Percentiles rank a stretch among this genome's conserved stretches.
These are phyloP conservation scores for Patellaria atrata DNA, from an alignment of 495 filamentous ascomycete genomes.

Conservation along the genomic window DNA sequence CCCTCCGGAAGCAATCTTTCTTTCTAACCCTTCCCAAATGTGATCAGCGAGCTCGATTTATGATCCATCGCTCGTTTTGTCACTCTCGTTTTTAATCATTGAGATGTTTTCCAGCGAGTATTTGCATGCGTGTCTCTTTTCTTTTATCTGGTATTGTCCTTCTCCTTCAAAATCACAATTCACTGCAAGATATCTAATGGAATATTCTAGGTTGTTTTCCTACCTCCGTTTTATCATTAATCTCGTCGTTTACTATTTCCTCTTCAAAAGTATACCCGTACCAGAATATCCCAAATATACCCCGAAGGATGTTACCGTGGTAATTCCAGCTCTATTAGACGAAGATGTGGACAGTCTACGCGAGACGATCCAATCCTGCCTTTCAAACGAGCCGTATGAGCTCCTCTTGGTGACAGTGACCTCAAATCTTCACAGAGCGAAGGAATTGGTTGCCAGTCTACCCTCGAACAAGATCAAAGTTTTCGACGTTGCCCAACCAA, in stretches of 20 bases:
- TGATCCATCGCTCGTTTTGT: too few species aligned
- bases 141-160: slow-evolving; percentile 2
- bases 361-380: slow-evolving; percentile 45
- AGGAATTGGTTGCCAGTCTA: slow-evolving; percentile 26
- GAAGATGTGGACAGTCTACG: slow-evolving; percentile 44
- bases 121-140: slow-evolving; percentile 17
- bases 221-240: slow-evolving; percentile 55
- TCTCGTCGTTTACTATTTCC: slow-evolving; percentile 43
- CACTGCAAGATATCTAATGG: slow-evolving; percentile 5
- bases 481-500: slow-evolving; percentile 34
- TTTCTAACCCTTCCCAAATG: slow-evolving; percentile 18
- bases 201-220: slow-evolving; percentile 13
- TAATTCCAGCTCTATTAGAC: slow-evolving; percentile 57
- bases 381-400: slow-evolving; percentile 40
- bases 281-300: slow-evolving; percentile 48
- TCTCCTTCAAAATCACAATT: neutral
- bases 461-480: slow-evolving; percentile 33
- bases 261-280: slow-evolving; percentile 46
- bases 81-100: slow-evolving; percentile 15
- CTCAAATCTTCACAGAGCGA: slow-evolving; percentile 37
- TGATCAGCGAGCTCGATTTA: slow-evolving; percentile 21
- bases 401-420: slow-evolving; percentile 49
- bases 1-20: slow-evolving; percentile 15
- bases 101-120: slow-evolving; percentile 15
- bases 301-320: slow-evolving; percentile 58